Evolutionary conservation across 768 basidiomycete genomes (phyloP).

Genomic region (Panellus pusillus): DNA sequence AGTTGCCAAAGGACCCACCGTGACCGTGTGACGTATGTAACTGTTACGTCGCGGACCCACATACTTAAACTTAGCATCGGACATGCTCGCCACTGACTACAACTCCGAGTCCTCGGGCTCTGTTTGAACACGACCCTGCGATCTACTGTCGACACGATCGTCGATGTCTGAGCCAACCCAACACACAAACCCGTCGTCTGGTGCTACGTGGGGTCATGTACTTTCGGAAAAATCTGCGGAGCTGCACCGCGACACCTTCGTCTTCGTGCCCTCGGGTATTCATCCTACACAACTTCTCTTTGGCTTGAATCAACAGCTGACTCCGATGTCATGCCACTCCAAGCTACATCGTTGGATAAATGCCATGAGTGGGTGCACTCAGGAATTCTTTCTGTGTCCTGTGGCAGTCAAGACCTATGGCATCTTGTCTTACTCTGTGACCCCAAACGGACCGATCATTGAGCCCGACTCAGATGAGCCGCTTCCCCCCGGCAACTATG

Average conservation of each 20-base stretch:
- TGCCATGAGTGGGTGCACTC: not conserved
- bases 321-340: not conserved
- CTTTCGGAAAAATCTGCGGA: not conserved
- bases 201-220: not conserved
- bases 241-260: slow-evolving; percentile 5
- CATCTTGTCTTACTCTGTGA: slow-evolving; percentile 1
- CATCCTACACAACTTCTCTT: not conserved
- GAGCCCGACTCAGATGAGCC: not conserved
- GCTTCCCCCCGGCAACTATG: slow-evolving; percentile 6
- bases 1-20: too few relatives aligned
- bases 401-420: not conserved
- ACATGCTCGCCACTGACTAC: too few relatives aligned
- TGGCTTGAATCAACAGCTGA: slow-evolving; percentile 7
- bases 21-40: too few relatives aligned
- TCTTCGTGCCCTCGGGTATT: not conserved
- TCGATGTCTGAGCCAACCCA: too few relatives aligned
- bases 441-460: not conserved
- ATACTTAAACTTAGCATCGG: too few relatives aligned
- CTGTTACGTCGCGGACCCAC: too few relatives aligned
- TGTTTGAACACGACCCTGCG: too few relatives aligned
- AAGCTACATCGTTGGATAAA: slow-evolving; percentile 1
- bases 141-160: too few relatives aligned
- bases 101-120: too few relatives aligned
- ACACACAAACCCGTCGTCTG: too few relatives aligned
- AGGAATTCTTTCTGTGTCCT: slow-evolving; percentile 1